These are phyloP conservation scores for Cytospora chrysosperma DNA, from an alignment of 2,329 filamentous ascomycete species.

Conservation along the genomic window DNA sequence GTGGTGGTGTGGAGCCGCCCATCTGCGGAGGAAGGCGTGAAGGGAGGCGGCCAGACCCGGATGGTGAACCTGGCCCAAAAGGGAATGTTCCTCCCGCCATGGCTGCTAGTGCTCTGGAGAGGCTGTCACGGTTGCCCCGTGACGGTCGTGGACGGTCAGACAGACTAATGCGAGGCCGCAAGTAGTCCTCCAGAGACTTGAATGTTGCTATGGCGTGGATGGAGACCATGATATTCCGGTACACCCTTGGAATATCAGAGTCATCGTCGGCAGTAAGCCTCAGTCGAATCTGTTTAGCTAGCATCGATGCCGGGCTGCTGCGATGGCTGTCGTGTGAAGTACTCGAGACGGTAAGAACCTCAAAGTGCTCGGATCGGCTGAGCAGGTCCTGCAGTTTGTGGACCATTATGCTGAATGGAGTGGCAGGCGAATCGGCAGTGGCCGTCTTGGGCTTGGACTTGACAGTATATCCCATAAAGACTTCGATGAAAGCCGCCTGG, in stretches of 20 bases:
- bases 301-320: constrained; percentile 82
- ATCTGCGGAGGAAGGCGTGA: constrained; percentile 39
- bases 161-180: constrained; percentile 82
- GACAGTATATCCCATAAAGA: constrained; percentile 81
- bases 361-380: constrained; percentile 96
- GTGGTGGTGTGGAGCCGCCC: constrained; percentile 31
- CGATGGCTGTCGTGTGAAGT: constrained; percentile 73
- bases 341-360: constrained; percentile 91
- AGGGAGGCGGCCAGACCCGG: constrained; percentile 46
- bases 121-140: constrained; percentile 57
- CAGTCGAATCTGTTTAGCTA: constrained; percentile 90
- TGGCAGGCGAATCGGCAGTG: constrained; percentile 67
- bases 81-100: constrained; percentile 71
- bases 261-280: constrained; percentile 87
- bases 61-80: constrained; percentile 45
- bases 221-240: constrained; percentile 94
- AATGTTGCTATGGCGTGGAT: constrained; percentile 98
- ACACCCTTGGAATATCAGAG: constrained; percentile 82
- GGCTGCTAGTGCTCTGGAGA: constrained; percentile 69
- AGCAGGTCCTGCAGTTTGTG: constrained; percentile 94
- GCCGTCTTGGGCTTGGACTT: constrained; percentile 65
- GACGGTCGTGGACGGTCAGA: constrained; percentile 62
- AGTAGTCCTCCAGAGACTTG: constrained; percentile 93
- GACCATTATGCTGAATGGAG: constrained; percentile 85
- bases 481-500: constrained; percentile 80